These are phyloP conservation scores for Apophysomyces elegans DNA, from an alignment of 371 early-diverging fungal species.

Conservation along the genomic window DNA sequence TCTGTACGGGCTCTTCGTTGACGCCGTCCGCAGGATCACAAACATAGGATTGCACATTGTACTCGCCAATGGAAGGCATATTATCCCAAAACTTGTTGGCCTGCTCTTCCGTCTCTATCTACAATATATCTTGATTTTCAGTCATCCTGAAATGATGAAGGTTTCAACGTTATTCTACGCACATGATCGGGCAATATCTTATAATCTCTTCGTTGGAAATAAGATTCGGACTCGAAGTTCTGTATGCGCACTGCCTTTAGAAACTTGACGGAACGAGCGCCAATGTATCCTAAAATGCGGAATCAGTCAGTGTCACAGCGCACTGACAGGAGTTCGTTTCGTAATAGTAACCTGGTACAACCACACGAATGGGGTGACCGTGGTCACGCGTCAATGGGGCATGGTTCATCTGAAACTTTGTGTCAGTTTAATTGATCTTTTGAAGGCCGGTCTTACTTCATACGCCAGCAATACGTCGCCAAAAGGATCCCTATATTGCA, in stretches of 20 bases:
- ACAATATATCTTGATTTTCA: slow-evolving; percentile 1
- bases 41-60: slow-evolving; percentile 74
- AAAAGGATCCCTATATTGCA: slow-evolving; percentile 58
- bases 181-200: slow-evolving; percentile 80
- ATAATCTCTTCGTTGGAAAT: slow-evolving; percentile 84
- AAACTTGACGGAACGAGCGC: slow-evolving; percentile 88
- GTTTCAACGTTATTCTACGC: slow-evolving; percentile 7
- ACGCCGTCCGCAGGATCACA: slow-evolving; percentile 56
- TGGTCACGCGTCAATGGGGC: slow-evolving; percentile 74
- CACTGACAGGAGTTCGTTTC: neutral
- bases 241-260: slow-evolving; percentile 65
- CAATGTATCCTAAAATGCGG: slow-evolving; percentile 62
- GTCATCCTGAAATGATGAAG: no score
- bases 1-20: slow-evolving; percentile 10
- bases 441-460: slow-evolving; percentile 41
- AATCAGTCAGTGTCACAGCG: neutral
- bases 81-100: slow-evolving; percentile 55
- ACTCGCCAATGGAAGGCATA: slow-evolving; percentile 72
- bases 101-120: slow-evolving; percentile 43
- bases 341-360: slow-evolving; percentile 71
- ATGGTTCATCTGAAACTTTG: slow-evolving; percentile 75
- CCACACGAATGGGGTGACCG: slow-evolving; percentile 83
- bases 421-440: neutral
- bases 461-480: slow-evolving; percentile 85
- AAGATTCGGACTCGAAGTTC: slow-evolving; percentile 71